Evolutionary conservation across 2,329 filamentous ascomycete species (phyloP).

Genomic region (Thelonectria olida): DNA sequence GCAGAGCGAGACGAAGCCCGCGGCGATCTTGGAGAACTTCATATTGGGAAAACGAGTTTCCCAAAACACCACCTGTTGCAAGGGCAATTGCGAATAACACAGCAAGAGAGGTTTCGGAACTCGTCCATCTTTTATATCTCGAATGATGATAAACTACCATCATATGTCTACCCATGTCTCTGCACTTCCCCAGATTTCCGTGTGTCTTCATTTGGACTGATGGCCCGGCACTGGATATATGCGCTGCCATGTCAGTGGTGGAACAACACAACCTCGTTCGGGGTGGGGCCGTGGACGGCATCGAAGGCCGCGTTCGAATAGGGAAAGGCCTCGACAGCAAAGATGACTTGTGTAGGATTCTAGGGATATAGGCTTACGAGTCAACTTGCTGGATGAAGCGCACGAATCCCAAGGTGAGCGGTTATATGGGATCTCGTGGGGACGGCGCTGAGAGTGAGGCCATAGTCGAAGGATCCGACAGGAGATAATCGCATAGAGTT

Average conservation of each 20-base stretch:
- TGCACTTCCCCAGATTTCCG: constrained; percentile 6
- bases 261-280: constrained; percentile 8
- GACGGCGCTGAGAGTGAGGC: not conserved
- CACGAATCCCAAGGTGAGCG: constrained; percentile 2
- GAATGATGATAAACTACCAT: not conserved
- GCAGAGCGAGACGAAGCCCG: not conserved
- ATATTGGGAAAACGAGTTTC: not conserved
- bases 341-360: not conserved
- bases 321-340: not conserved
- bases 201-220: not conserved
- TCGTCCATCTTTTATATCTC: not conserved
- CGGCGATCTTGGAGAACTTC: constrained; percentile 15
- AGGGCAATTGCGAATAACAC: not conserved
- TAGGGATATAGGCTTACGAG: not conserved
- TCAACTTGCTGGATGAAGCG: not conserved
- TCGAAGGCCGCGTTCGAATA: constrained; percentile 1
- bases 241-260: constrained; percentile 17
- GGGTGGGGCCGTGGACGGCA: not conserved
- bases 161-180: not conserved
- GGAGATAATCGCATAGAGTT: not conserved
- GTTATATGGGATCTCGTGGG: not conserved
- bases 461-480: not conserved
- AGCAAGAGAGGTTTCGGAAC: not conserved
- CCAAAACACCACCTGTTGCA: too few relatives aligned
- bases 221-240: not conserved